phyloP scores from a whole-genome alignment of 2,329 filamentous ascomycete genomes.

The Fusarium pseudocircinatum region DNA sequence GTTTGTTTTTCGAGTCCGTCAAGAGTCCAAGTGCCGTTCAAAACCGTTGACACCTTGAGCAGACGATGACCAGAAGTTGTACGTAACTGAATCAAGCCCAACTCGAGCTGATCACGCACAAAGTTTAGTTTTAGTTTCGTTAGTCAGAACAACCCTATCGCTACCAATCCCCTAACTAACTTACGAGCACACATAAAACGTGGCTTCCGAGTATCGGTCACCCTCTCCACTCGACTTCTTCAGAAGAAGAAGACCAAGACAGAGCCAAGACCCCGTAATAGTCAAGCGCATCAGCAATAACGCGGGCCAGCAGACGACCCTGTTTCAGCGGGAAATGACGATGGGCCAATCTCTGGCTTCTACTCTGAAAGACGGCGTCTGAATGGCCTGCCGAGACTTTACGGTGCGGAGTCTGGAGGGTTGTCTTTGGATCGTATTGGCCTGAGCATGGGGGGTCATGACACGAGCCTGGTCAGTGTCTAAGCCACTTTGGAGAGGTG shows the following conservation, averaged over 20 bases:
- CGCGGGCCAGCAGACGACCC: conserved; percentile 42
- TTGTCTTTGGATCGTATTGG: conserved; percentile 25
- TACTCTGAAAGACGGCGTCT: conserved; percentile 17
- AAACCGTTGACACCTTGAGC: not conserved
- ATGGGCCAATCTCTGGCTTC: conserved; percentile 42
- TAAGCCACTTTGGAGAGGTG: conserved; percentile 30
- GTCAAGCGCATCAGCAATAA: conserved; percentile 24
- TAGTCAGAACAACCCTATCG: conserved; percentile 20
- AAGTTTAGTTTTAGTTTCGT: not conserved
- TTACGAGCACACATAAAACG: not conserved
- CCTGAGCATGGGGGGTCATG: conserved; percentile 20
- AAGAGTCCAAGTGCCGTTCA: not conserved
- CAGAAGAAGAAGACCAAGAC: not conserved
- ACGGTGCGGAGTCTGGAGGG: conserved; percentile 30
- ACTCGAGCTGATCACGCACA: conserved; percentile 8
- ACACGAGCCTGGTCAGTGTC: conserved; percentile 34
- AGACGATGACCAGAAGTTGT: not conserved
- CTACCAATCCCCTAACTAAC: conserved; percentile 18
- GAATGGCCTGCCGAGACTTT: conserved; percentile 37
- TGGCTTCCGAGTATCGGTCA: conserved; percentile 1
- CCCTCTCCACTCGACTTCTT: not conserved
- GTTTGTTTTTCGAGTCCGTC: not conserved
- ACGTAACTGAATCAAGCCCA: conserved; percentile 8
- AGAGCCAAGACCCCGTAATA: conserved; percentile 13
- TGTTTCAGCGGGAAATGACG: conserved; percentile 45